A percentile compares a stretch with the other conserved stretches of the same genome.
Conservation (phyloP, 2,329 filamentous ascomycete species). For the Xylariaceae sp. region DNA sequence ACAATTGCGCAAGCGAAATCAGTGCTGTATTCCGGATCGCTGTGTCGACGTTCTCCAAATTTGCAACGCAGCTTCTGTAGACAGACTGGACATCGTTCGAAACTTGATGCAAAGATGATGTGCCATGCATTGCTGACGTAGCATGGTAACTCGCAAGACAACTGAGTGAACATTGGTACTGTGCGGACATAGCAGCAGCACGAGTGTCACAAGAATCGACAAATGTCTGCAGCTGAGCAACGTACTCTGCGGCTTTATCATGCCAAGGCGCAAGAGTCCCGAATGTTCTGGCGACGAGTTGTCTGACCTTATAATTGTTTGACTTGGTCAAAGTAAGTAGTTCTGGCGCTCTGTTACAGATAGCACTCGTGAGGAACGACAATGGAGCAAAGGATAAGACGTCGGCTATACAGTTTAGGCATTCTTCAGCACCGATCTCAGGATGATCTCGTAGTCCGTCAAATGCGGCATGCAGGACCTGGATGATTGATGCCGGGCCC, state of each 20-base stretch:
- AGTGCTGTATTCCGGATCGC: conserved; percentile 27
- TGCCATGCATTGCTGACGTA: conserved; percentile 25
- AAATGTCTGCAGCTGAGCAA: conserved; percentile 34
- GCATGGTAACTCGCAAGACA: conserved; percentile 28
- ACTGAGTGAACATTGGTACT: conserved; percentile 29
- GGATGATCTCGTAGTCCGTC: conserved; percentile 49
- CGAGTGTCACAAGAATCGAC: conserved; percentile 23
- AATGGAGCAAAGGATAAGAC: conserved; percentile 29
- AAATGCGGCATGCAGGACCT: conserved; percentile 52
- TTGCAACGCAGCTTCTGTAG: conserved; percentile 14
- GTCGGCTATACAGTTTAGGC: conserved; percentile 25
- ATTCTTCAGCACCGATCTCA: conserved; percentile 33
- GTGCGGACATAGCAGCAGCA: conserved; percentile 25
- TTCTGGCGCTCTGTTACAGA: conserved; percentile 45
- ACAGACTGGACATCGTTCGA: conserved; percentile 25
- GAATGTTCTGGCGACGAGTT: conserved; percentile 64
- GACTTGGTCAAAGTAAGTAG: conserved; percentile 62
- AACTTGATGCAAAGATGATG: conserved; percentile 11
- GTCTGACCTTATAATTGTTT: conserved; percentile 66
- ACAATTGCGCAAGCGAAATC: conserved; percentile 30
- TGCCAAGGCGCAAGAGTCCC: conserved; percentile 73
- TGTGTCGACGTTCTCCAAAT: conserved; percentile 17
- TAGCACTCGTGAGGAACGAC: conserved; percentile 26
- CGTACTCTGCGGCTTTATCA: conserved; percentile 35
- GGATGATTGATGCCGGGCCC: conserved; percentile 36